A percentile compares a stretch with the other conserved stretches of the same genome.
phyloP scores from a whole-genome alignment of 352 stramenopile species.

The Phytophthora pseudosyringae region DNA sequence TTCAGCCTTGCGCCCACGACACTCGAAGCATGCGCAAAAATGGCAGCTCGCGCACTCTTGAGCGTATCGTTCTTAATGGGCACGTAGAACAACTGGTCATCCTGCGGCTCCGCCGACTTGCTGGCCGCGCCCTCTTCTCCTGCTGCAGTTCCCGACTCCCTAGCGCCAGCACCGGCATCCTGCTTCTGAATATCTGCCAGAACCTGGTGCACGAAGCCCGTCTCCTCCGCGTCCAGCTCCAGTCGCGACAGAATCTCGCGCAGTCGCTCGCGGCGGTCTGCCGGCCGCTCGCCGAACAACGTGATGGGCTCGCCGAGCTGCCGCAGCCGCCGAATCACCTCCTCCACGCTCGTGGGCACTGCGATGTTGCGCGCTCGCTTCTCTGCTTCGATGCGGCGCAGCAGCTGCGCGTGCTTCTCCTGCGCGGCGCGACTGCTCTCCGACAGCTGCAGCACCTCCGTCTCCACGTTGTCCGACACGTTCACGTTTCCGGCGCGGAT shows the following conservation, averaged over 20 bases:
- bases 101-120: constrained; percentile 34
- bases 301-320: constrained; percentile 92
- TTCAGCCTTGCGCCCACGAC: constrained; percentile 67
- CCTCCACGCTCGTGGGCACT: constrained; percentile 93
- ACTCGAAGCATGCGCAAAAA: constrained; percentile 84
- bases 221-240: constrained; percentile 77
- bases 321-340: constrained; percentile 92
- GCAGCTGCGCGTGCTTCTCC: constrained; percentile 88
- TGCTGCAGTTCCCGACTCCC: constrained; percentile 2
- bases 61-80: constrained; percentile 79
- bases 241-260: constrained; percentile 88
- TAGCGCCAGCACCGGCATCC: constrained; percentile 11
- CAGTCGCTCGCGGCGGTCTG: constrained; percentile 94
- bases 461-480: constrained; percentile 73
- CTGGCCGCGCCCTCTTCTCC: constrained; percentile 7
- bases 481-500: constrained; percentile 88
- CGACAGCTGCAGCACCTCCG: constrained; percentile 84
- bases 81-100: constrained; percentile 89
- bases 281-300: constrained; percentile 96
- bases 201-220: constrained; percentile 64
- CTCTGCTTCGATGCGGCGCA: constrained; percentile 91
- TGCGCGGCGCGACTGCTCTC: constrained; percentile 84
- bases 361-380: constrained; percentile 90
- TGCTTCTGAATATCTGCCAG: constrained; percentile 60
- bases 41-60: constrained; percentile 78